These are phyloP conservation scores for Sarocladiaceae sp. DNA, from an alignment of 2,329 filamentous ascomycete genomes.

Conservation along the genomic window DNA sequence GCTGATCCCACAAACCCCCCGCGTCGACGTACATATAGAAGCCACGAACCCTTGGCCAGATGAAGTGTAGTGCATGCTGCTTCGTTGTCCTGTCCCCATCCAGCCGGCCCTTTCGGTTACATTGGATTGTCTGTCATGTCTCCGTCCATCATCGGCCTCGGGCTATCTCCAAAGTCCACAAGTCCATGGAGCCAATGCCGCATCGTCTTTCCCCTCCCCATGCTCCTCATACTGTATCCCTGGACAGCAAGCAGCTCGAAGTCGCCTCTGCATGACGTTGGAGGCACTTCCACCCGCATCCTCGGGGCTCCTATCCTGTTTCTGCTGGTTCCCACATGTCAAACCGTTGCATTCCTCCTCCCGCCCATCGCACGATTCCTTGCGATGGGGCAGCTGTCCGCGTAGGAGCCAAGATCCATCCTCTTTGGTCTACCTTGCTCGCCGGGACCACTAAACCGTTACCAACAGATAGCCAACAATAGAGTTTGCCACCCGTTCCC, in stretches of 20 bases:
- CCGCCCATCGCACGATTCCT: too few species aligned
- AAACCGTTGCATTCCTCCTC: not conserved
- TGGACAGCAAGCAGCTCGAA: too few species aligned
- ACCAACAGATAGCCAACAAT: not conserved
- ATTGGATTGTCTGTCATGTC: not conserved
- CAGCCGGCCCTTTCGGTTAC: not conserved
- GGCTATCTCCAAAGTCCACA: too few species aligned
- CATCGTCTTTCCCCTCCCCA: too few species aligned
- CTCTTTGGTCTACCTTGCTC: too few species aligned
- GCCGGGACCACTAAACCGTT: too few species aligned
- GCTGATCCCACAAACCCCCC: not conserved
- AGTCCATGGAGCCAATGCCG: too few species aligned
- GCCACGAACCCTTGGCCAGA: not conserved
- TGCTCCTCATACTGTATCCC: too few species aligned
- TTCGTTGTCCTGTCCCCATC: not conserved
- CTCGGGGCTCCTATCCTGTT: not conserved
- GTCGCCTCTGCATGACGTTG: constrained; percentile 1
- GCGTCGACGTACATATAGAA: not conserved
- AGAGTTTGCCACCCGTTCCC: not conserved
- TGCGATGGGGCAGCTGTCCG: too few species aligned
- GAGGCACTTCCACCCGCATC: not conserved
- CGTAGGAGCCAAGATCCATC: not conserved
- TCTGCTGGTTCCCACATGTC: not conserved
- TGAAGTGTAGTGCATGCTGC: not conserved
- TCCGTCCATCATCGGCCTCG: too few species aligned